Evolutionary conservation across 495 filamentous ascomycete genomes (phyloP), one percentile per base, ranked within the genome.

Genomic region (Aspergillus nanangensis): DNA sequence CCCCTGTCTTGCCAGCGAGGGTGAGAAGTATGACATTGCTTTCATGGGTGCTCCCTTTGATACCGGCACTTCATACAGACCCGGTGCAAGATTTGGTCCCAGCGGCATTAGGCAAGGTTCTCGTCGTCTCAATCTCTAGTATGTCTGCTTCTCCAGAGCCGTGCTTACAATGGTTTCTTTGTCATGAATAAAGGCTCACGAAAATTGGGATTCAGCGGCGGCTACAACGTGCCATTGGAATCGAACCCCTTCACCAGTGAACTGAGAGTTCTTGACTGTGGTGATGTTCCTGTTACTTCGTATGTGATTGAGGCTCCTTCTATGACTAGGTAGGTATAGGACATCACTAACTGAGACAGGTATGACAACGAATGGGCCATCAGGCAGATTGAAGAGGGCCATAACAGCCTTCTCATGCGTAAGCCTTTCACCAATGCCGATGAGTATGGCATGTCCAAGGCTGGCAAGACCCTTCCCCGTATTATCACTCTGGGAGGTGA

Each of bases 11-110:
- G 65, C 83, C 1, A 87, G 77, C 32, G 78, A 89, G 25, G 71
- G 77, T 14, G 77, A 83, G 52, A 80, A 72, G 55, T 93, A 82
- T 55, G 88, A 94, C 48, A 91, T 93, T 63, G 88, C 88, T 20
- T 87, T 94, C 61, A 57, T 94, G 21, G 87, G 80, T 15, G 78
- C 79, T 29, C 80, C 79, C 13, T 83, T 82, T 43, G 80, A 83
- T 52, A 82, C 77, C 5, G 84, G 84, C 3, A 87, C 83, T 14
- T 85, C 83, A 0, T 89, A 89, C 63, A 71, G 89, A 48, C 88
- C 89, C 4, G 89, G 89, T 39, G 88, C 88, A 25, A 78, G 89
- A 24, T 95, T 90, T 53, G 89, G 89, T 1, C 89, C 89, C 9
- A 81, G 75, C 39, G 86, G 84, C 20, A 93, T 93, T 56, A 77